Conservation (phyloP, 352 stramenopile species). For the Hyaloperonospora arabidopsidis region DNA sequence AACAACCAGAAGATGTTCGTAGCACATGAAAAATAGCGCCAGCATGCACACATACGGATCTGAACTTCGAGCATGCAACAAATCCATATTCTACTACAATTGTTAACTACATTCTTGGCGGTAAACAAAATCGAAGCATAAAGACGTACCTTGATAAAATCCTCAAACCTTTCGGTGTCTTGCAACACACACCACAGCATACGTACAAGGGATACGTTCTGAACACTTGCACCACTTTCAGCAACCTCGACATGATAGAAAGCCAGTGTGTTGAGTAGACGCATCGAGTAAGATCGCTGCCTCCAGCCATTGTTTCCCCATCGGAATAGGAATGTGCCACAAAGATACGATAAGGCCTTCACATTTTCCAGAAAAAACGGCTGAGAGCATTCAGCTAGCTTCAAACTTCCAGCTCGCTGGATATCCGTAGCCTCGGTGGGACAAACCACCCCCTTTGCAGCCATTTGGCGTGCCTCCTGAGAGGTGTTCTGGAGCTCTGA, state of each 20-base stretch:
- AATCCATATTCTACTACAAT: slow-evolving; percentile 34
- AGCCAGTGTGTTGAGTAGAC: slow-evolving; percentile 49
- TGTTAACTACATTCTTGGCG: neutral
- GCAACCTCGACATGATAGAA: slow-evolving; percentile 39
- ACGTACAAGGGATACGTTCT: slow-evolving; percentile 33
- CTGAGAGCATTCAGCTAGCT: slow-evolving; percentile 14
- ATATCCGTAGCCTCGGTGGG: neutral
- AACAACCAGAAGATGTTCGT: slow-evolving; percentile 57
- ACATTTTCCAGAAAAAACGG: slow-evolving; percentile 45
- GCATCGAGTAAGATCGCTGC: slow-evolving; percentile 34
- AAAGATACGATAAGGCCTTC: slow-evolving; percentile 37
- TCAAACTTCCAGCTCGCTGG: slow-evolving; percentile 15
- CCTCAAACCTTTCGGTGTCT: slow-evolving; percentile 46
- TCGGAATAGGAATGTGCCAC: slow-evolving; percentile 46
- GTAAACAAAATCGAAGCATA: neutral
- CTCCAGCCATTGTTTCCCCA: slow-evolving; percentile 43
- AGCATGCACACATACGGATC: slow-evolving; percentile 47
- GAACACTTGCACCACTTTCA: slow-evolving; percentile 4
- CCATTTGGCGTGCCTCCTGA: slow-evolving; percentile 32
- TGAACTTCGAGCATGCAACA: slow-evolving; percentile 29
- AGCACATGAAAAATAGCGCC: slow-evolving; percentile 47
- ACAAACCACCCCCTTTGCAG: slow-evolving; percentile 15
- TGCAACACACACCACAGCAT: slow-evolving; percentile 59
- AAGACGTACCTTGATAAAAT: slow-evolving; percentile 36
- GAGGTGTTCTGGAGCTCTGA: slow-evolving; percentile 34